Conservation (phyloP, 768 basidiomycete genomes). For the Fomitopsis serialis region DNA sequence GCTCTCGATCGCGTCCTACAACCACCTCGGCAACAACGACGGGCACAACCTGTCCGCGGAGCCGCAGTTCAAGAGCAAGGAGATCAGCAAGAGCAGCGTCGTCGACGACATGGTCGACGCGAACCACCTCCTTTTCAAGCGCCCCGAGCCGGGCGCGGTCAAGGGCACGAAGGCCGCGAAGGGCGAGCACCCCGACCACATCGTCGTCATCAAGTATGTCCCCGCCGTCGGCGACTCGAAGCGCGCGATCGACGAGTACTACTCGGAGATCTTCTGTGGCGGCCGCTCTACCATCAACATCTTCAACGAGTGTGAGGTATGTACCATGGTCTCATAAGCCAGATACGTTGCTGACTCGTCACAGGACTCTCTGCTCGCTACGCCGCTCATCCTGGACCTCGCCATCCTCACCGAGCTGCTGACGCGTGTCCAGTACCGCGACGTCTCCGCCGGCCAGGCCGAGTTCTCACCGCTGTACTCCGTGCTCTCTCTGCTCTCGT, state of each 20-base stretch:
- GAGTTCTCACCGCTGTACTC: conserved; percentile 86
- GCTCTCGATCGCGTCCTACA: conserved; percentile 94
- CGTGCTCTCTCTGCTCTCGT: conserved; percentile 87
- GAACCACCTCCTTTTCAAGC: conserved; percentile 87
- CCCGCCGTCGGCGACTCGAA: conserved; percentile 97
- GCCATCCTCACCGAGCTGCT: conserved; percentile 90
- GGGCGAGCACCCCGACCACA: conserved; percentile 97
- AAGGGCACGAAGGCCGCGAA: conserved; percentile 50
- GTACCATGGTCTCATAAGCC: conserved; percentile 14
- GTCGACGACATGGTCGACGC: conserved; percentile 98
- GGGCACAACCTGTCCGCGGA: conserved; percentile 88
- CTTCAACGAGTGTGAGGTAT: conserved; percentile 95
- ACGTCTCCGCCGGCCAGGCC: conserved; percentile 34
- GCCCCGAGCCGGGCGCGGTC: conserved; percentile 51
- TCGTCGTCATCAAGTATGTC: conserved; percentile 96
- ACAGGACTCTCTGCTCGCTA: conserved; percentile 91
- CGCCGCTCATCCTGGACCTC: conserved; percentile 92
- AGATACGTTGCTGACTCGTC: conserved; percentile 6
- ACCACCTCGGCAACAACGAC: conserved; percentile 98
- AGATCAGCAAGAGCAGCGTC: conserved; percentile 95
- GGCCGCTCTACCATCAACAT: conserved; percentile 92
- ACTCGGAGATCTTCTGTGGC: conserved; percentile 96
- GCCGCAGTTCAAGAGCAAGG: conserved; percentile 95
- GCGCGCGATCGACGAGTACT: conserved; percentile 99
- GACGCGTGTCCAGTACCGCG: conserved; percentile 88